Percentiles rank a stretch among this genome's conserved stretches.
Conservation (phyloP, 1,284 basidiomycete species). For the Hortiboletus rubellus region DNA sequence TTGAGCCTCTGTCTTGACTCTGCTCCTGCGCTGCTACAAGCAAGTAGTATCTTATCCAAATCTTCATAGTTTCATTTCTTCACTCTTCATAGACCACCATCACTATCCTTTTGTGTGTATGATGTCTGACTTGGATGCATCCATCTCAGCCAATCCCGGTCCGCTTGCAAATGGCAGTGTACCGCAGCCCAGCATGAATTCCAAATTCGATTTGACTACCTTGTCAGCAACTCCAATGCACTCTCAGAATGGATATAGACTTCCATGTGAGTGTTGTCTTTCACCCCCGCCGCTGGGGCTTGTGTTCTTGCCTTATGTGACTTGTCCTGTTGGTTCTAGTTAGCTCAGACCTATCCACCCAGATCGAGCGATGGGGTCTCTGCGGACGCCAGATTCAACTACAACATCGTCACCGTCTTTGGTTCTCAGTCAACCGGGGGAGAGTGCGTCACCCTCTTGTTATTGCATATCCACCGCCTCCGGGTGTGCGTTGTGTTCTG, state of each 20-base stretch:
- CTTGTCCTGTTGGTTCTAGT: too few relatives aligned
- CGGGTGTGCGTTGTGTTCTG: too few relatives aligned
- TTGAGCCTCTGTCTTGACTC: background rate
- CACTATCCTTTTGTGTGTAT: background rate
- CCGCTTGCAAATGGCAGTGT: conserved; percentile 16
- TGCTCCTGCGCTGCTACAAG: conserved; percentile 9
- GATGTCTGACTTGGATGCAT: conserved; percentile 22
- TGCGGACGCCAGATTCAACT: too few relatives aligned
- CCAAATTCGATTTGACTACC: conserved; percentile 10
- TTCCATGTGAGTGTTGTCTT: too few relatives aligned
- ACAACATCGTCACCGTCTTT: too few relatives aligned
- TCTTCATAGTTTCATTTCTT: background rate
- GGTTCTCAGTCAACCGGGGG: too few relatives aligned
- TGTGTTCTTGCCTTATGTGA: too few relatives aligned
- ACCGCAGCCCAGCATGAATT: background rate
- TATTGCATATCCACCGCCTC: too few relatives aligned
- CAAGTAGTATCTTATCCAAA: conserved; percentile 21
- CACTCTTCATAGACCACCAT: conserved; percentile 7
- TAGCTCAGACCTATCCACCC: too few relatives aligned
- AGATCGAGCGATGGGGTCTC: too few relatives aligned
- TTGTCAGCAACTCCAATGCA: background rate
- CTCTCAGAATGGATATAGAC: conserved; percentile 55
- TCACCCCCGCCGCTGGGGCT: too few relatives aligned
- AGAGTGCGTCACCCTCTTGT: too few relatives aligned
- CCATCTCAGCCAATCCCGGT: background rate